phyloP scores from a whole-genome alignment of 495 filamentous ascomycete species.

The Hyaloscypha hepaticicola region DNA sequence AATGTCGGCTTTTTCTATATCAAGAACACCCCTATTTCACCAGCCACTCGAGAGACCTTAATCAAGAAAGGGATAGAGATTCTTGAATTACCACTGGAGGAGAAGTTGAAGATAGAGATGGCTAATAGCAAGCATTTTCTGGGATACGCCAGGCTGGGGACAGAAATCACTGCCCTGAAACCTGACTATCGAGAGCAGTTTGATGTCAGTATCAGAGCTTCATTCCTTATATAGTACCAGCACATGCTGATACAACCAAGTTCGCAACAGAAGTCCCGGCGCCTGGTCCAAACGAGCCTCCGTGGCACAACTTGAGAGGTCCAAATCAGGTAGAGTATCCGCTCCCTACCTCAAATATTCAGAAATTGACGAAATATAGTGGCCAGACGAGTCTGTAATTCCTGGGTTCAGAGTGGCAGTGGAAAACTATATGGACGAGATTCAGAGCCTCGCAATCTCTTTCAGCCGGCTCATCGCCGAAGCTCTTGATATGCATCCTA shows the following conservation, averaged over 20 bases:
- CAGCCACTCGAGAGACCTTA: neutral
- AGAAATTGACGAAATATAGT: neutral
- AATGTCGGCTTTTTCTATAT: slow-evolving; percentile 7
- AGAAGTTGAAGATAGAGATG: slow-evolving; percentile 8
- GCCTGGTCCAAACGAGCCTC: neutral
- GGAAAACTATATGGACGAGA: neutral
- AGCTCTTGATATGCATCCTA: neutral
- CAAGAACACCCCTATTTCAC: neutral
- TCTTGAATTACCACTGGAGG: neutral
- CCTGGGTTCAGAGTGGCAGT: neutral
- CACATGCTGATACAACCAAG: neutral
- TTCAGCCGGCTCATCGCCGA: slow-evolving; percentile 3
- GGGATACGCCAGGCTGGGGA: neutral
- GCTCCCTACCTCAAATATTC: neutral
- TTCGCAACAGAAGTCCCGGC: slow-evolving; percentile 1
- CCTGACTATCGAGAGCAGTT: slow-evolving; percentile 6
- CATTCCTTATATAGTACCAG: neutral
- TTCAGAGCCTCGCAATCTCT: neutral
- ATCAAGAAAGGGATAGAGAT: slow-evolving; percentile 3
- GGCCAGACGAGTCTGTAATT: slow-evolving; percentile 1
- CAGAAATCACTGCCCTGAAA: neutral
- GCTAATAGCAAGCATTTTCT: slow-evolving; percentile 6
- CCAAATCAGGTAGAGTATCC: slow-evolving; percentile 2
- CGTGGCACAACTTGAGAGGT: neutral
- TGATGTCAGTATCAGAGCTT: neutral